These are phyloP conservation scores for Rubroboletus satanas DNA, from an alignment of 768 basidiomycete species.

Conservation along the genomic window DNA sequence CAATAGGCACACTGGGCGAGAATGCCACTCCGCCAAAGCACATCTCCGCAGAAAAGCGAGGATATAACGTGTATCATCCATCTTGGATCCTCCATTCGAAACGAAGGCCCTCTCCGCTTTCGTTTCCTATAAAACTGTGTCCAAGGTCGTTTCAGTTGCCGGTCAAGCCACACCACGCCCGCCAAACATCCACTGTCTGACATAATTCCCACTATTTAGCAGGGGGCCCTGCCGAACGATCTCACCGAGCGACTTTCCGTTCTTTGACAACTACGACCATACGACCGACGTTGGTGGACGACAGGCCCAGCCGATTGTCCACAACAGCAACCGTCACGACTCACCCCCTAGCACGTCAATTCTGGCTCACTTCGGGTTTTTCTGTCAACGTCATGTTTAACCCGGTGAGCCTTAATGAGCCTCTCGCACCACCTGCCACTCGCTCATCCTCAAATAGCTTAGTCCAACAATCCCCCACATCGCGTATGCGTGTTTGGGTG, in stretches of 20 bases:
- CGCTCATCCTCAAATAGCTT: slow-evolving; percentile 13
- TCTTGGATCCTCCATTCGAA: not conserved
- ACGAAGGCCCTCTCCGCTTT: not conserved
- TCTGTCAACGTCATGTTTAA: slow-evolving; percentile 43
- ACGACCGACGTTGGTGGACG: slow-evolving; percentile 1
- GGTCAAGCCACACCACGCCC: not conserved
- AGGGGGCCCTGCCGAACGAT: slow-evolving; percentile 5
- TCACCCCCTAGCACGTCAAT: not conserved
- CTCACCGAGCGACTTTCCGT: not conserved
- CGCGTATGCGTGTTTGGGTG: slow-evolving; percentile 73
- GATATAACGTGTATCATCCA: slow-evolving; percentile 8
- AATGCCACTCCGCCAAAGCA: not conserved
- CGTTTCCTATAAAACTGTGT: slow-evolving; percentile 7
- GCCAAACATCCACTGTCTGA: slow-evolving; percentile 2
- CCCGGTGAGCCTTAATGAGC: slow-evolving; percentile 37
- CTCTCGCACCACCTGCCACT: not conserved
- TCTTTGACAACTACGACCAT: slow-evolving; percentile 2
- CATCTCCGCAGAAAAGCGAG: slow-evolving; percentile 17
- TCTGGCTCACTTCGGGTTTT: not conserved
- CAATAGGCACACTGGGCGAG: not conserved
- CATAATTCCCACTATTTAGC: slow-evolving; percentile 13
- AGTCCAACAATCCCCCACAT: slow-evolving; percentile 69
- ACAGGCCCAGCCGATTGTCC: not conserved
- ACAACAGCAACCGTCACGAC: slow-evolving; percentile 2
- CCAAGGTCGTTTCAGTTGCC: not conserved